These are phyloP conservation scores for Naganishia randhawae DNA, from an alignment of 768 basidiomycete species.

Conservation along the genomic window DNA sequence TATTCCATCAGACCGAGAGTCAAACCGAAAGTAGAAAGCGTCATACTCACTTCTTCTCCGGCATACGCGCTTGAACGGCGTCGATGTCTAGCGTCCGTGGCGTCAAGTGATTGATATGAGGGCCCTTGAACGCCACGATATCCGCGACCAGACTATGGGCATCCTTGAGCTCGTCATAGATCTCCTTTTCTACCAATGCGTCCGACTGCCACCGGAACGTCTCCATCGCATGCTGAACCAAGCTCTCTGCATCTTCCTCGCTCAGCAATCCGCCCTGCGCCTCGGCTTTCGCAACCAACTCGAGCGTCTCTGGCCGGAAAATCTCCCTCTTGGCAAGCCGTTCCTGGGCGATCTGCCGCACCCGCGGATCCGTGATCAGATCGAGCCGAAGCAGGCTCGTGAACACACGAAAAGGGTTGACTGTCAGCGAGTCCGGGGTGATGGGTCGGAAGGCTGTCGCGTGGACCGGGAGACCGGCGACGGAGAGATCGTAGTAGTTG, in stretches of 20 bases:
- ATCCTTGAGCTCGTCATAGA: conserved; percentile 35
- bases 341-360: conserved; percentile 32
- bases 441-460: conserved; percentile 45
- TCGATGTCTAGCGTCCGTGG: conserved; percentile 47
- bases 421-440: conserved; percentile 31
- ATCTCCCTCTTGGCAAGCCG: conserved; percentile 38
- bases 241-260: conserved; percentile 23
- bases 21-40: too few relatives aligned
- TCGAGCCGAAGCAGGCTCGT: conserved; percentile 42
- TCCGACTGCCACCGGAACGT: conserved; percentile 44
- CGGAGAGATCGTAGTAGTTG: conserved; percentile 46
- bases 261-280: conserved; percentile 34
- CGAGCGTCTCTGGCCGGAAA: conserved; percentile 33
- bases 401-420: conserved; percentile 46
- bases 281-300: conserved; percentile 35
- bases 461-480: conserved; percentile 43
- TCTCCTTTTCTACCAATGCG: conserved; percentile 33
- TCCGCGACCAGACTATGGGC: conserved; percentile 42
- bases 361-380: conserved; percentile 34
- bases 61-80: conserved; percentile 42
- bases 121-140: conserved; percentile 42
- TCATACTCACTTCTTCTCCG: conserved; percentile 38
- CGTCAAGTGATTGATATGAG: conserved; percentile 47
- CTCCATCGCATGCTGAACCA: conserved; percentile 38
- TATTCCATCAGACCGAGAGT: neutral